A percentile compares a stretch with the other conserved stretches of the same genome.
These are phyloP conservation scores for Rhodotorula glutinis DNA, from an alignment of 1,284 basidiomycete species.

Conservation along the genomic window DNA sequence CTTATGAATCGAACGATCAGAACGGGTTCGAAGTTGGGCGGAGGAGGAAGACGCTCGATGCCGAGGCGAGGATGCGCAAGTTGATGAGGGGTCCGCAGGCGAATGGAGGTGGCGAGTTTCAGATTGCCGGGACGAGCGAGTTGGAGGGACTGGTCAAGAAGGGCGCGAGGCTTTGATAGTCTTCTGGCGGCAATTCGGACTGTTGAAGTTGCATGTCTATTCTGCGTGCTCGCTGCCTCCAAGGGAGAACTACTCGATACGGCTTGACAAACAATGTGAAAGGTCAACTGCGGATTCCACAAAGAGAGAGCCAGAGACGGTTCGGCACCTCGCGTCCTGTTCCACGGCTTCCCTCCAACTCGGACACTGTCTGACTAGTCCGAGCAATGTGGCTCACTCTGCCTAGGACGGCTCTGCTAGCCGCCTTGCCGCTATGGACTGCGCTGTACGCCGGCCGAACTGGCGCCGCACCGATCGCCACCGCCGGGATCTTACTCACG, in stretches of 20 bases:
- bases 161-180: neutral
- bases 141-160: constrained; percentile 11
- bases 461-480: constrained; percentile 18
- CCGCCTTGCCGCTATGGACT: neutral
- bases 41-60: constrained; percentile 21
- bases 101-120: constrained; percentile 30
- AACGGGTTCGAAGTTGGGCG: constrained; percentile 28
- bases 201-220: no score
- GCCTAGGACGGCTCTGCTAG: no score
- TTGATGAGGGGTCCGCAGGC: constrained; percentile 34
- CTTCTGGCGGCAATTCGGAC: no score
- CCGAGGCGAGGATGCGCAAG: constrained; percentile 30
- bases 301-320: no score
- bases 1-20: neutral
- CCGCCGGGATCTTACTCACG: constrained; percentile 14
- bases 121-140: constrained; percentile 30
- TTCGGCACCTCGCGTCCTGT: no score
- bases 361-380: no score
- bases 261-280: no score
- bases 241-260: no score
- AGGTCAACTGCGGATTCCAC: no score
- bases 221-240: no score
- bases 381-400: no score
- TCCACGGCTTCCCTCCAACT: no score
- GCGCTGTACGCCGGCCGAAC: neutral